These are phyloP conservation scores for Oryza rufipogon DNA, from an alignment of 176 grass and related monocot species.

Conservation along the genomic window DNA sequence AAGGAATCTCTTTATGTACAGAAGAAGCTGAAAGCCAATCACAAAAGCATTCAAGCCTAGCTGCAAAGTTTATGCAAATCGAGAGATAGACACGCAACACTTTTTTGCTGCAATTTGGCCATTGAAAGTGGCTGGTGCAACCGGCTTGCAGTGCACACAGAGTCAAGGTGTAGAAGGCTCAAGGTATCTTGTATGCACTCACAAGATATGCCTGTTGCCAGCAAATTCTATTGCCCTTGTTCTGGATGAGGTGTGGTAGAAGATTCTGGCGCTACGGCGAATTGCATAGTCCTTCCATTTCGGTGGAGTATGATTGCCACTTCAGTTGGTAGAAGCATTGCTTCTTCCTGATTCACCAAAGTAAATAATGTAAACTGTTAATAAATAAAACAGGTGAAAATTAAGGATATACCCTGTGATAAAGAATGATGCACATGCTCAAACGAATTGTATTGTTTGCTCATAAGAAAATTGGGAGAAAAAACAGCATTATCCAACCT, in stretches of 20 bases:
- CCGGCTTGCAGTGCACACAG: conserved; percentile 2
- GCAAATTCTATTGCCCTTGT: conserved; percentile 50
- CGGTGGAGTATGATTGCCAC: conserved; percentile 75
- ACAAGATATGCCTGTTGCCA: not conserved
- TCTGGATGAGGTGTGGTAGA: conserved; percentile 46
- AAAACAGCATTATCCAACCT: not conserved
- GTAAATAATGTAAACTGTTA: conserved; percentile 13
- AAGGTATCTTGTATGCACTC: conserved; percentile 5
- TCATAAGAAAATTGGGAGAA: conserved; percentile 15
- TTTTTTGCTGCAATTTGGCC: conserved; percentile 15
- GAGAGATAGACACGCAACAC: conserved; percentile 17
- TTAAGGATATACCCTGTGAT: not conserved
- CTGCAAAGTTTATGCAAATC: conserved; percentile 32
- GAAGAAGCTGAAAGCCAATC: conserved; percentile 26
- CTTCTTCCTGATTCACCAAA: conserved; percentile 58
- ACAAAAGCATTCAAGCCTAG: conserved; percentile 38
- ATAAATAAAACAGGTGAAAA: not conserved
- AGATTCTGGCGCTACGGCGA: conserved; percentile 57
- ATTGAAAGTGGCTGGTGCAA: conserved; percentile 11
- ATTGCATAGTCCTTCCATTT: conserved; percentile 63
- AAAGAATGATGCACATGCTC: not conserved
- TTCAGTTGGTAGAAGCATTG: conserved; percentile 62
- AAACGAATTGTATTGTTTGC: not conserved
- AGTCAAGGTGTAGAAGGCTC: conserved; percentile 8
- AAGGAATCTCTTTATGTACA: conserved; percentile 48